Base-by-base conservation (phyloP, 2,329 filamentous ascomycete species). In the Endocalyx cinctus region DNA sequence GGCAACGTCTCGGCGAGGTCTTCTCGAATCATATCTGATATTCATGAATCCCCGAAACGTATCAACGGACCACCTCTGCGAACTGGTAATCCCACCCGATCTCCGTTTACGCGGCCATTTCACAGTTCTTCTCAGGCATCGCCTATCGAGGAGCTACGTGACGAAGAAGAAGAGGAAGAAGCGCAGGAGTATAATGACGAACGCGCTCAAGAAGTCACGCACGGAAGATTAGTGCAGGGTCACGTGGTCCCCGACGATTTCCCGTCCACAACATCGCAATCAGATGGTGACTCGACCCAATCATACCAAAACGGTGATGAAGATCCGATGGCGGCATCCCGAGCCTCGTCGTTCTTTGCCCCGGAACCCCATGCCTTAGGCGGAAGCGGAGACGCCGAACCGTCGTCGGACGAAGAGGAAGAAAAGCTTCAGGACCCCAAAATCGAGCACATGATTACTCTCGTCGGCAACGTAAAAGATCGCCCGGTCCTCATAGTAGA, bases 201-300 rank as follows among this genome's bases (percentile, higher is more conserved):
- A 57, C 82, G 86, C 37, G 87, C 87, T 13, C 77, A 82, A 25
- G 89, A 97, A 56, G 89, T 98, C 29, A 94, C 89, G 26, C 90
- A 89, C 38, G 90, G 87, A 8, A 82, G 92, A 33, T 71, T 98
- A 27, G 79, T 97, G 7, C 88, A 96, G 49, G 92, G 92, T 11
- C 92, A 97, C 56, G 84, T 98, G 46, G 92, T 98, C 10, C 87
- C 94, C 43, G 92, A 96, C 55, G 84, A 95, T 55, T 90, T 88
- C 52, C 84, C 84, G 3, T 94, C 88, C 2, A 84, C 87, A 12
- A 70, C 20, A 23, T 23, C 74, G 29, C 70, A 77, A 41, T 90
- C 82, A 14, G 46, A 47, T 11, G 75, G 73, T 7, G 77, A 76
- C 37, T 81, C 78, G 6, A 80, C 71, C 41, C 66, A 76, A 13